Base-by-base conservation (phyloP, 164 flowering plant genomes). In the Tetracentron sinense region DNA sequence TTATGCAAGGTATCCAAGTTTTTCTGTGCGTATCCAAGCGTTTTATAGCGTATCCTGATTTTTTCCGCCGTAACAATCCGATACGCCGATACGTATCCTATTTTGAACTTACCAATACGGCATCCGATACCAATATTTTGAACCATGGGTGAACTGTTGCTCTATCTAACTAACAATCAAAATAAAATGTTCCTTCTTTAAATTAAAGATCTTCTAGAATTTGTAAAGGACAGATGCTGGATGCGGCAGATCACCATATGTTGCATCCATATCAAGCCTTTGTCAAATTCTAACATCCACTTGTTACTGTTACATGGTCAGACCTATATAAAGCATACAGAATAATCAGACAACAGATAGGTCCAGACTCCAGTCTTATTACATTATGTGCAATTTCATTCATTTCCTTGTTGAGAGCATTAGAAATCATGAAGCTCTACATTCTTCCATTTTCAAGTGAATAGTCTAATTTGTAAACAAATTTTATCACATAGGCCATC, bases 101-200 rank as follows among this genome's bases (percentile, higher is more conserved):
- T n/a, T n/a, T n/a, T n/a, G n/a, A n/a, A n/a, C n/a, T n/a, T n/a
- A n/a, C n/a, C n/a, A n/a, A n/a, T n/a, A n/a, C n/a, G n/a, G n/a
- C n/a, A 38, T 38, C 14, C 44, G 1, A 38, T 16, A 8, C 14
- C 4, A 38, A 3, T 38, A 16, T n/a, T n/a, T n/a, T n/a, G n/a
- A n/a, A n/a, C n/a, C n/a, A n/a, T n/a, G n/a, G n/a, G n/a, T n/a
- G n/a, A 38, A 38, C 14, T 38, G 8, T 16, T 1, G 14, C 44
- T 38, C 14, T 1, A 38, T 4, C 14, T 12, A 38, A 38, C 44
- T 38, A 38, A 3, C 8, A 38, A 8, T 38, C 14, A 38, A 38
- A 57, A 35, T 57, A 21, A 33, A 20, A 20, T 56, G 12, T 20
- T 56, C 25, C 60, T 33, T 33, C 60, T 35, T 57, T 20, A 15